A percentile compares a stretch with the other conserved stretches of the same genome.
These are phyloP conservation scores for Waltergamsia citrina DNA, from an alignment of 2,329 filamentous ascomycete species.

Conservation along the genomic window DNA sequence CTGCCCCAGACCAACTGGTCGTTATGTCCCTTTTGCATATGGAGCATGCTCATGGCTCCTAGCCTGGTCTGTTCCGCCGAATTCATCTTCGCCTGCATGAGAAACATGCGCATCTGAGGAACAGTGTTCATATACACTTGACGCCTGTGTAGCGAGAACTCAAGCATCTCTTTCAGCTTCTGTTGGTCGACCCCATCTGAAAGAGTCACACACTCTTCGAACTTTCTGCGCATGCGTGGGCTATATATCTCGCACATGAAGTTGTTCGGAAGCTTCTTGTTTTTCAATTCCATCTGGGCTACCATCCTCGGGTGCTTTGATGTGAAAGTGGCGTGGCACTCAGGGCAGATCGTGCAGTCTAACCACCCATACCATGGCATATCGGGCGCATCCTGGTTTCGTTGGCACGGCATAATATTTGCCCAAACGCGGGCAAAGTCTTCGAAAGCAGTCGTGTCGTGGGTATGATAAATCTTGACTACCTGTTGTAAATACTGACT, in stretches of 20 bases:
- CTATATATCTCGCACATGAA: constrained; percentile 27
- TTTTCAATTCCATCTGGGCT: constrained; percentile 15
- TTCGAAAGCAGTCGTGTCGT: constrained; percentile 5
- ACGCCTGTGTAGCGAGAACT: constrained; percentile 14
- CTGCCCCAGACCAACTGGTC: constrained; percentile 9
- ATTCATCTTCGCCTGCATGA: constrained; percentile 13
- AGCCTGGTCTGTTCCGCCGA: constrained; percentile 14
- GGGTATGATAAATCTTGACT: constrained; percentile 12
- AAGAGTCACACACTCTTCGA: constrained; percentile 13
- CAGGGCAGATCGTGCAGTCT: constrained; percentile 22
- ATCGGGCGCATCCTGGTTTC: constrained; percentile 12
- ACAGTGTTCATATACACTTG: constrained; percentile 22
- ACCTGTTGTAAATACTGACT: constrained; percentile 11
- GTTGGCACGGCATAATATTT: constrained; percentile 5
- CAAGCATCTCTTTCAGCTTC: constrained; percentile 16
- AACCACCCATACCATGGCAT: constrained; percentile 25
- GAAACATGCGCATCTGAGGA: constrained; percentile 14
- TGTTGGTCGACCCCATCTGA: constrained; percentile 12
- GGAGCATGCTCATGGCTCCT: constrained; percentile 14
- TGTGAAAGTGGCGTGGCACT: constrained; percentile 23
- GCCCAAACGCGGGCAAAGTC: neutral
- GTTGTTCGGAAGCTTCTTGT: constrained; percentile 8
- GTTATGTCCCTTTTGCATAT: constrained; percentile 12
- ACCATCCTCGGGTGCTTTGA: constrained; percentile 14
- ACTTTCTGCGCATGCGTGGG: constrained; percentile 23